Evolutionary conservation across 208 protist genomes (phyloP).

Genomic region (Leishmania martiniquensis): DNA sequence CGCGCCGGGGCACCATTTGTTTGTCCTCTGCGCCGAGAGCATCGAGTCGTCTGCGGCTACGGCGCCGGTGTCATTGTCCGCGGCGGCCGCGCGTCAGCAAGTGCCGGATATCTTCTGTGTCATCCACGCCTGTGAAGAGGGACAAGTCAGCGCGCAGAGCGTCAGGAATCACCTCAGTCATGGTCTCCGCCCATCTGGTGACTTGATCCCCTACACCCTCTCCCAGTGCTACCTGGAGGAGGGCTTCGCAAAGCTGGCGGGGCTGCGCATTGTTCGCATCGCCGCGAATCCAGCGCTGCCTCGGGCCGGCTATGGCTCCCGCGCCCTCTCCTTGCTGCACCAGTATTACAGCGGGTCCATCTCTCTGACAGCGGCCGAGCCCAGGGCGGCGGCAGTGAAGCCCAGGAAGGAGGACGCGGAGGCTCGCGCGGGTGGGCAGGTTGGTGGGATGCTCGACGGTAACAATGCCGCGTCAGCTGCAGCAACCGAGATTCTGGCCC

Average conservation of each 20-base stretch:
- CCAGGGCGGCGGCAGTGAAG: slow-evolving; percentile 1
- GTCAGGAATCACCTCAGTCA: slow-evolving; percentile 86
- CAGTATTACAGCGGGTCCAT: slow-evolving; percentile 96
- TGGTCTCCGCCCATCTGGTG: slow-evolving; percentile 95
- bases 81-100: slow-evolving; percentile 28
- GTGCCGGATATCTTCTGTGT: slow-evolving; percentile 98
- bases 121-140: slow-evolving; percentile 98
- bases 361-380: slow-evolving; percentile 37
- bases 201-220: slow-evolving; percentile 99
- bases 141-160: slow-evolving; percentile 92
- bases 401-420: not conserved
- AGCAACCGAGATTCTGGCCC: slow-evolving; percentile 22
- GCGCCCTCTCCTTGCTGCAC: slow-evolving; percentile 92
- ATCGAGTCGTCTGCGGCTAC: slow-evolving; percentile 53
- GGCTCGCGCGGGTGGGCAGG: not conserved
- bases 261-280: slow-evolving; percentile 98
- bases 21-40: slow-evolving; percentile 95
- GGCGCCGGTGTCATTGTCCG: slow-evolving; percentile 5
- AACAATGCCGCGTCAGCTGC: slow-evolving; percentile 23
- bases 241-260: slow-evolving; percentile 95
- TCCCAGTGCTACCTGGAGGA: slow-evolving; percentile 96
- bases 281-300: slow-evolving; percentile 98
- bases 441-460: not conserved
- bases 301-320: slow-evolving; percentile 97
- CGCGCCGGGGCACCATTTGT: slow-evolving; percentile 98